Evolutionary conservation across 106 monocot genomes (phyloP), one percentile per base, ranked within the genome.

Genomic region (Narthecium ossifragum): DNA sequence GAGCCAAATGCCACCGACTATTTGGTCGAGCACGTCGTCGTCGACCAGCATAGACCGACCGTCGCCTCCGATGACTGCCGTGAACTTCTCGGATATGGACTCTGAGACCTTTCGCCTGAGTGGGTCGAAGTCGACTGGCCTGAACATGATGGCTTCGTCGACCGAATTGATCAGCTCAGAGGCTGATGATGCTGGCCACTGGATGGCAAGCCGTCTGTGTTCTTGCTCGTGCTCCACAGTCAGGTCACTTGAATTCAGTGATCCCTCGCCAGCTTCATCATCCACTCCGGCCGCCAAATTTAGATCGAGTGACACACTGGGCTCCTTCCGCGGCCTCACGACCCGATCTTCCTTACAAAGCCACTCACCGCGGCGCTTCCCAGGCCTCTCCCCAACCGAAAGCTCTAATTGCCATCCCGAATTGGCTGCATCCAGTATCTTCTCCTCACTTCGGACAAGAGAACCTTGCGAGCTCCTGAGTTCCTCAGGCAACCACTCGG

Each of bases 241-340:
- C 23, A 90, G 71, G 43, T 96, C 94, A 26, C 94, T 90, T 0
- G 90, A 86, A 31, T 86, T 90, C 22, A 66, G 65, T 3, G 93
- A 93, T 6, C 77, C 76, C 43, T 94, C 89, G 15, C 62, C 51
- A 7, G 64, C 64, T 13, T 93, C 93, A 22, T 83, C 80, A 1
- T 55, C 60, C 8, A 20, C 0, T 20, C 66, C 68, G 1, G 64
- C 66, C 0, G 76, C 83, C 53, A 96, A 65, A 60, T 96, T 96
- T 59, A 96, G 61, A 33, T 96, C 86, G 0, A 96, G 70, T 0
- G 83, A 90, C 4, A 85, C 64, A 0, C 46, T 15, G 0, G 70
- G 30, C 8, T 80, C 74, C 43, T 85, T 89, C 51, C 71, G 72
- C 17, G 49, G 53, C 67, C 77, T 85, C 4, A 56, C n/a, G 1